Base-by-base conservation (phyloP, 2,329 filamentous ascomycete genomes). In the Ceratocystis lukuohia region DNA sequence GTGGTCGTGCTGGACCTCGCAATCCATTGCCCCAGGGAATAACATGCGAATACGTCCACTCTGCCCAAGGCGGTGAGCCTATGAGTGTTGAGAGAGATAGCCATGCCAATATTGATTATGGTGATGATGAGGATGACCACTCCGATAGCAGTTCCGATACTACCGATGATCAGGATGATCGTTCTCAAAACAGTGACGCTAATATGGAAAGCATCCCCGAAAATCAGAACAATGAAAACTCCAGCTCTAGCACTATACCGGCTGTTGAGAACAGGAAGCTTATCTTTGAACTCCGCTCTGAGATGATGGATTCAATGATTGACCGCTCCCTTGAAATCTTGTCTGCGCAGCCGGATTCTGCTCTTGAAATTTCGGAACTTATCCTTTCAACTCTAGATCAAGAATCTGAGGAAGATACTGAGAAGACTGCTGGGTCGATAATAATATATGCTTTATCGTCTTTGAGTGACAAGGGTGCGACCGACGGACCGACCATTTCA, bases 311-410 rank as follows among this genome's bases (percentile, higher is more conserved):
- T 22, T 87, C 89, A 66, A 77, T 97, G 65, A 92, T 97, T 68
- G 92, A 96, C 71, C 88, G 91, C 67, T 96, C 89, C 70, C 79
- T 99, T 25, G 92, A 96, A 71, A 86, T 97, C 44, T 86, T 99
- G 65, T 88, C 93, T 73, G 87, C 88, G 46, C 92, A 97, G 71
- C 87, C 92, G 15, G 86, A 89, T 70, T 86, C 93, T 10, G 95
- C 94, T 0, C 94, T 96, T 71, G 93, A 97, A 72, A 80, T 99
- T 61, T 85, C 91, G 0, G 92, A 96, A 71, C 80, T 99, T 22
- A 92, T 99, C 65, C 83, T 83, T 46, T 86, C 87, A 2, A 87
- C 91, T 28, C 83, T 87, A 77, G 70, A 82, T 73, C 72, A 85
- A 82, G 73, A 84, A 75, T 41, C 37, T 8, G 10, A 41, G 10